Evolutionary conservation across 129 eudicot species (phyloP).

Genomic region (Artemisia tridentata): DNA sequence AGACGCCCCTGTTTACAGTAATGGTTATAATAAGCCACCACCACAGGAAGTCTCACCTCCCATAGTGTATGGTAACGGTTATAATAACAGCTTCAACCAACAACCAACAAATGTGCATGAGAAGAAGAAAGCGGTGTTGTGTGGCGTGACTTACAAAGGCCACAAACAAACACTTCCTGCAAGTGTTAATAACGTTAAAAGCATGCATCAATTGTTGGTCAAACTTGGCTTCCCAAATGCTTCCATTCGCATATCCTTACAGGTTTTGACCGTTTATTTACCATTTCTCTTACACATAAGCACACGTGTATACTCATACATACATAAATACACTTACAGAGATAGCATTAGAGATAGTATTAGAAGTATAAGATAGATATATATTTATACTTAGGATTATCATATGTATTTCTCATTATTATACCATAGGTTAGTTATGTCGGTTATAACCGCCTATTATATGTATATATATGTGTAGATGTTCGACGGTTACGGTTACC

Average conservation of each 20-base stretch:
- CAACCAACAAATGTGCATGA: constrained; percentile 37
- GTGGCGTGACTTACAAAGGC: constrained; percentile 67
- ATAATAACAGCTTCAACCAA: constrained; percentile 26
- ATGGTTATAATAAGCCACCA: constrained; percentile 24
- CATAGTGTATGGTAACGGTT: constrained; percentile 18
- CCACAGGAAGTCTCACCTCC: constrained; percentile 8
- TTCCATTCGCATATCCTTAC: constrained; percentile 62
- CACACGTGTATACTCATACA: neutral
- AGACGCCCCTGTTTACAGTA: neutral
- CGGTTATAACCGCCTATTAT: too few species aligned
- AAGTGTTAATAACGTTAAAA: constrained; percentile 51
- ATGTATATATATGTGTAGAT: too few species aligned
- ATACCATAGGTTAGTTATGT: too few species aligned
- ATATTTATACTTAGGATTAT: too few species aligned
- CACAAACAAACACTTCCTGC: constrained; percentile 51
- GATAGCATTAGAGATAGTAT: too few species aligned
- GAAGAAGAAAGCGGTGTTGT: constrained; percentile 61
- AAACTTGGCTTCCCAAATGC: constrained; percentile 48
- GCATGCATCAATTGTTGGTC: constrained; percentile 44
- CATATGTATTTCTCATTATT: too few species aligned
- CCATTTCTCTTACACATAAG: neutral
- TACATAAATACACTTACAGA: neutral
- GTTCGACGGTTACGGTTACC: too few species aligned
- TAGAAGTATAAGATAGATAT: too few species aligned
- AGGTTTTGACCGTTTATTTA: constrained; percentile 36